Conservation (phyloP, 2,329 filamentous ascomycete genomes). For the Chaetomium globosum region DNA sequence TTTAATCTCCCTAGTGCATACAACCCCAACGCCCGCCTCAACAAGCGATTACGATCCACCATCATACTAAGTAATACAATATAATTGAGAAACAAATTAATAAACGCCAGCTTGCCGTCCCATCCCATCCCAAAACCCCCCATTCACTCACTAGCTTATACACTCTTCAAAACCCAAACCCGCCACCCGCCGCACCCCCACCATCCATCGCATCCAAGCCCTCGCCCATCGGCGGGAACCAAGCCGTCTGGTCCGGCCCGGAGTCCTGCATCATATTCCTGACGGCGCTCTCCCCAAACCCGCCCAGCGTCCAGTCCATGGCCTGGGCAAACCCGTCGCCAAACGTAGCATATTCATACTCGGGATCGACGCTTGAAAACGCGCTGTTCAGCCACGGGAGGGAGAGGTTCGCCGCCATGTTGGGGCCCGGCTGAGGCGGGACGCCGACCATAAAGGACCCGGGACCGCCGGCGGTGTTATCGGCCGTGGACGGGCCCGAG, state of each 20-base stretch:
- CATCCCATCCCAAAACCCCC: neutral
- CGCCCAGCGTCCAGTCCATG: slow-evolving; percentile 49
- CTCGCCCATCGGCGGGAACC: slow-evolving; percentile 7
- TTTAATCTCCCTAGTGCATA: no score
- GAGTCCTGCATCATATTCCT: slow-evolving; percentile 36
- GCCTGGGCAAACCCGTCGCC: slow-evolving; percentile 49
- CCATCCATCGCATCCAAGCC: slow-evolving; percentile 8
- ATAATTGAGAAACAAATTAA: neutral
- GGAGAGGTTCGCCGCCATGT: neutral
- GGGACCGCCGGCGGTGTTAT: neutral
- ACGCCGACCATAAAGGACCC: slow-evolving; percentile 1
- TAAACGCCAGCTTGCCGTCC: neutral
- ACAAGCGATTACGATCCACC: neutral
- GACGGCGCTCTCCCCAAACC: slow-evolving; percentile 39
- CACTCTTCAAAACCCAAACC: slow-evolving; percentile 17
- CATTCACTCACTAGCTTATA: neutral
- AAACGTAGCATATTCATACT: slow-evolving; percentile 44
- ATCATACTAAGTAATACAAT: neutral
- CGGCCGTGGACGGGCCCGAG: neutral
- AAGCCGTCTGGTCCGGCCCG: slow-evolving; percentile 4
- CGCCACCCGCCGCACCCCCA: neutral
- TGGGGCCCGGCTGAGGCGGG: neutral
- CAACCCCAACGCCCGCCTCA: neutral
- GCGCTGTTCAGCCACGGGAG: slow-evolving; percentile 5
- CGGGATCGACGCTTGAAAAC: slow-evolving; percentile 26